phyloP scores from a whole-genome alignment of 495 filamentous ascomycete genomes.

The Neurospora pannonica region DNA sequence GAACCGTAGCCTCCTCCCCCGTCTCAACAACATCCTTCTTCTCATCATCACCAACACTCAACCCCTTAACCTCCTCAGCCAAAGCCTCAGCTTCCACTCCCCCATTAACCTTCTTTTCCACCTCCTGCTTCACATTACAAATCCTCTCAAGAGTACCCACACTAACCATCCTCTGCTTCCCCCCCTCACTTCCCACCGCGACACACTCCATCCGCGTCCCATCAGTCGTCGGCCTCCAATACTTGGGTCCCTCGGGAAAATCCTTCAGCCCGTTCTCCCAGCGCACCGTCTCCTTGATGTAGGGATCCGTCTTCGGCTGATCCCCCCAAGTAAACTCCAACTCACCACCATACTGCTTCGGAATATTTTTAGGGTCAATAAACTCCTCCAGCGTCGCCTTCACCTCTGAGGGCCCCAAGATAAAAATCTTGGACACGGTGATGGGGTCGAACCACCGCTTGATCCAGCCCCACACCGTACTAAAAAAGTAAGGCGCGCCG shows the following conservation, averaged over 20 bases:
- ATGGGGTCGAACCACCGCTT: constrained; percentile 94
- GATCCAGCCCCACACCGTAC: constrained; percentile 90
- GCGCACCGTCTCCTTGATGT: constrained; percentile 37
- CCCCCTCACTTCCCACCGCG: constrained; percentile 32
- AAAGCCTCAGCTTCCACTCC: not conserved
- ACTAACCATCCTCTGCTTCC: constrained; percentile 24
- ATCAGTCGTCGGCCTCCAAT: constrained; percentile 36
- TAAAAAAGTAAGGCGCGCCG: constrained; percentile 83
- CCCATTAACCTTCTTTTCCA: not conserved
- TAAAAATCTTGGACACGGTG: constrained; percentile 89
- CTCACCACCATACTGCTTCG: constrained; percentile 74
- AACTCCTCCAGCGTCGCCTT: constrained; percentile 63
- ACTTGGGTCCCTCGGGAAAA: constrained; percentile 41
- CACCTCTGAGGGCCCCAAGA: constrained; percentile 61
- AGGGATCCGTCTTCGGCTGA: constrained; percentile 58
- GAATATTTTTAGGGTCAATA: constrained; percentile 72
- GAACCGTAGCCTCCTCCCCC: constrained; percentile 3
- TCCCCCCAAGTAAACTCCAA: constrained; percentile 73
- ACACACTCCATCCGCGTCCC: constrained; percentile 34
- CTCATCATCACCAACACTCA: not conserved
- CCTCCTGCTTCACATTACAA: constrained; percentile 23
- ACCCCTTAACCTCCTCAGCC: constrained; percentile 5
- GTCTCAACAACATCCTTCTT: constrained; percentile 14
- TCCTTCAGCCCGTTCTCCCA: constrained; percentile 36
- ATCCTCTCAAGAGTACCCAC: constrained; percentile 31